Base-by-base conservation (phyloP, 495 filamentous ascomycete genomes). In the Penicillium salamii region DNA sequence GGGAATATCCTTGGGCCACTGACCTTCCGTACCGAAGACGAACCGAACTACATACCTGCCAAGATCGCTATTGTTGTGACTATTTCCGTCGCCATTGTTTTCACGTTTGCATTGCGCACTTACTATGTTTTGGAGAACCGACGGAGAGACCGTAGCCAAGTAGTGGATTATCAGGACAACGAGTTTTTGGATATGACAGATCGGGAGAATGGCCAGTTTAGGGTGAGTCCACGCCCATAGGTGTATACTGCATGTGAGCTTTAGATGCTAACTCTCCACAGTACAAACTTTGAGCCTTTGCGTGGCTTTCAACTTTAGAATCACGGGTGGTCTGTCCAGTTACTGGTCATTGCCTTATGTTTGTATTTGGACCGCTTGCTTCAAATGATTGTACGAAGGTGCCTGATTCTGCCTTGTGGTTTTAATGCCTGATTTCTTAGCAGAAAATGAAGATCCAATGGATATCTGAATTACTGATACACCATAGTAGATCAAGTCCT, bases 1-100 rank as follows among this genome's bases (percentile, higher is more conserved):
- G 81, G 80, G 2, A 83, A 83, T 39, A 79, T 80, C 47, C 74
- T 76, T 24, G 74, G 57, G 1, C 71, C 74, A 3, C 75, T 77
- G 49, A 78, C 71, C 1, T 81, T 79, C 57, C 55, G 71, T n/a
- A 59, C 69, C 7, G 63, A 62, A 26, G 75, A 78, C 50, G 76
- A 74, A 8, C 72, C 78, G 2, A 52, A 68, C 12, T 87, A 86
- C 53, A 68, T 79, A 5, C 80, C 80, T 0, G 83, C 79, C 14
- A 80, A 83, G 54, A 78, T 84, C 31, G 76, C 75, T 5, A 80
- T 85, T 46, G 69, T 84, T 18, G 69, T 85, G 7, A 32, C 29
- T 12, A 32, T 32, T 11, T 32, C 29, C 7, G 29, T 32, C 5
- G 29, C 29, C 7, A 32, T 32, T 32, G 29, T 32, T 5, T 24